Evolutionary conservation across 2,329 filamentous ascomycete genomes (phyloP).

Genomic region (Didymella arachidicola): DNA sequence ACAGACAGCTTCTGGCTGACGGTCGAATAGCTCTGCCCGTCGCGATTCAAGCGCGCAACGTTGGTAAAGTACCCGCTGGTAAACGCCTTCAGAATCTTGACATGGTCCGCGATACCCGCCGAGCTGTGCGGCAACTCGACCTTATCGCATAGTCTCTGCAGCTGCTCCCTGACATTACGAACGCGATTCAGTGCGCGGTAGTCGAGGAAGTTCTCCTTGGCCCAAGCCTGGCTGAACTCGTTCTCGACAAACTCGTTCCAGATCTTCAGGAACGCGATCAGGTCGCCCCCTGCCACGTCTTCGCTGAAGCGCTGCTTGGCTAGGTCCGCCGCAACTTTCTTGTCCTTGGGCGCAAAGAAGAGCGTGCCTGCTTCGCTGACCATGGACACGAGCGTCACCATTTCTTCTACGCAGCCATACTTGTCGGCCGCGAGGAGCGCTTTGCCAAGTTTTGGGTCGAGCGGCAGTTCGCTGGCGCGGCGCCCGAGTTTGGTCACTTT

Average conservation of each 20-base stretch:
- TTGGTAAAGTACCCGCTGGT: constrained; percentile 95
- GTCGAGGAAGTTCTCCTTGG: constrained; percentile 91
- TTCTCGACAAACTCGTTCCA: constrained; percentile 96
- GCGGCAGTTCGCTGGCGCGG: constrained; percentile 95
- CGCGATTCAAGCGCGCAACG: constrained; percentile 80
- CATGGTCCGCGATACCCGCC: constrained; percentile 73
- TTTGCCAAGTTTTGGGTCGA: constrained; percentile 90
- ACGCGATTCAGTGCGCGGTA: constrained; percentile 88
- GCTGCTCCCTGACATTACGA: constrained; percentile 89
- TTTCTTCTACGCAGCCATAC: constrained; percentile 91
- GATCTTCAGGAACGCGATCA: constrained; percentile 86
- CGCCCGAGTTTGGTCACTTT: constrained; percentile 89
- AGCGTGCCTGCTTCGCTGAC: constrained; percentile 85
- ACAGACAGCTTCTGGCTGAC: constrained; percentile 90
- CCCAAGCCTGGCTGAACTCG: constrained; percentile 87
- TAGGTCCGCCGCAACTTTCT: constrained; percentile 94
- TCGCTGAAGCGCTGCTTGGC: constrained; percentile 88
- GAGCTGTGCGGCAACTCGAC: constrained; percentile 80
- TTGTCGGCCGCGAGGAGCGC: constrained; percentile 87
- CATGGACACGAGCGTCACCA: constrained; percentile 94
- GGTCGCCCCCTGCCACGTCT: constrained; percentile 77
- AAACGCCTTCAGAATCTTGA: constrained; percentile 85
- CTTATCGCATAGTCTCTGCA: constrained; percentile 89
- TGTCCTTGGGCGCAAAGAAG: constrained; percentile 96
- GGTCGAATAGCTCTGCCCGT: constrained; percentile 87